Conservation (phyloP, 2,329 filamentous ascomycete species). For the Arthrinium phaeospermum region DNA sequence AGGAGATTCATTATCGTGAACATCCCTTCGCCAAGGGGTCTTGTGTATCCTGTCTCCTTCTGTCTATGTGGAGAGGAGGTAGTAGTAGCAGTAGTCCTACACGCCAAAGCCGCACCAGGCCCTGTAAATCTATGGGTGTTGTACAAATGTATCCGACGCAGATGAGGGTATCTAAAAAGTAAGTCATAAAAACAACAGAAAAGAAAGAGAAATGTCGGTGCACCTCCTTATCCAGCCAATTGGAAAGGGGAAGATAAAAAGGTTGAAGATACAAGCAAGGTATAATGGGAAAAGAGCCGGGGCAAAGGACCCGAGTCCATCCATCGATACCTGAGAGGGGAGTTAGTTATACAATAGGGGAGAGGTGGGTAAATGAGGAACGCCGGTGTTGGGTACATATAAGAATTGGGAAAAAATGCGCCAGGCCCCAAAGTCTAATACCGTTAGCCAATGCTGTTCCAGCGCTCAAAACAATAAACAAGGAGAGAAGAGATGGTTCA, state of each 20-base stretch:
- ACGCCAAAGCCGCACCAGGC: conserved; percentile 3
- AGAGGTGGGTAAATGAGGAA: not conserved
- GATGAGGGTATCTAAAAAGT: not conserved
- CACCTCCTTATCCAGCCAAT: not conserved
- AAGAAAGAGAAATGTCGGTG: not conserved
- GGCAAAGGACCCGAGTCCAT: not conserved
- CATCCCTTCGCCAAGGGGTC: not conserved
- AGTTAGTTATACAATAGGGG: not conserved
- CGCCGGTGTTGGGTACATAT: not conserved
- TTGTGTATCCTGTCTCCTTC: not conserved
- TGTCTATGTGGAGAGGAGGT: not conserved
- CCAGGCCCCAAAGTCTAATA: not conserved
- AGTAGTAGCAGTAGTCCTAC: not conserved
- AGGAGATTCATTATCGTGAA: not conserved
- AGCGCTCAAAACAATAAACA: not conserved
- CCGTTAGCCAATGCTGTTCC: not conserved
- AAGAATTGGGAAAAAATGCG: conserved; percentile 3
- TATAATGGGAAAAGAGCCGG: not conserved
- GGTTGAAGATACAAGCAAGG: not conserved
- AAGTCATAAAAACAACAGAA: not conserved
- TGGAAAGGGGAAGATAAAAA: too few relatives aligned
- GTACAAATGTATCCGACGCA: not conserved
- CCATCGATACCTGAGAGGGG: not conserved
- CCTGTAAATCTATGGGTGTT: not conserved
- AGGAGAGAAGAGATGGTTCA: not conserved